Conservation (phyloP, 257 asterid genomes). For the Scutellaria barbata region DNA sequence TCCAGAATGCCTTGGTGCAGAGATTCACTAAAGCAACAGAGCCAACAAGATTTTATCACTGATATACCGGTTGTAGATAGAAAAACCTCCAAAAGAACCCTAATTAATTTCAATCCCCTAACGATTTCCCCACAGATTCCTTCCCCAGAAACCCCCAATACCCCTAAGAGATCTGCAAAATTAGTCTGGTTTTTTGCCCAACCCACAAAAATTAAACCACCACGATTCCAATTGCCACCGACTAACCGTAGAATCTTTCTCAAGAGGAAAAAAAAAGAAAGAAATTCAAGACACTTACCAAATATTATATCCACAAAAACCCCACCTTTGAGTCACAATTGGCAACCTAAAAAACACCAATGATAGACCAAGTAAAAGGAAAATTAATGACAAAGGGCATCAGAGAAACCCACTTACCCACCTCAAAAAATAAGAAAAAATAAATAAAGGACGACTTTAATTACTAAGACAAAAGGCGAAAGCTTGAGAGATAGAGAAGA, state of each 20-base stretch:
- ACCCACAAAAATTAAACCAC: constrained; percentile 22
- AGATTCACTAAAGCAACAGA: constrained; percentile 31
- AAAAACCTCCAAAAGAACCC: constrained; percentile 34
- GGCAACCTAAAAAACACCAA: constrained; percentile 31
- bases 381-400: constrained; percentile 22
- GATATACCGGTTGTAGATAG: constrained; percentile 23
- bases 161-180: constrained; percentile 41
- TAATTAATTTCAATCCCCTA: constrained; percentile 29
- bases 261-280: constrained; percentile 20
- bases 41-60: constrained; percentile 24
- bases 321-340: constrained; percentile 39
- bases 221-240: constrained; percentile 38
- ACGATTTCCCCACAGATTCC: constrained; percentile 24
- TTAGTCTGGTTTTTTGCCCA: constrained; percentile 17
- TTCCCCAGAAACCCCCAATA: constrained; percentile 32
- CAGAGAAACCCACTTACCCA: constrained; percentile 29
- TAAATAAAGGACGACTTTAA: not conserved
- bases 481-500: constrained; percentile 23
- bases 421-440: constrained; percentile 19
- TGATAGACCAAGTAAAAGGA: constrained; percentile 18
- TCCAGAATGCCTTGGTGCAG: constrained; percentile 23
- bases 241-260: constrained; percentile 45
- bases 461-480: constrained; percentile 24
- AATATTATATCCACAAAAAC: constrained; percentile 21
- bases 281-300: constrained; percentile 35